Percentiles rank a stretch among this genome's conserved stretches.
Conservation (phyloP, 495 filamentous ascomycete species). For the Penicillium simplicissimum region DNA sequence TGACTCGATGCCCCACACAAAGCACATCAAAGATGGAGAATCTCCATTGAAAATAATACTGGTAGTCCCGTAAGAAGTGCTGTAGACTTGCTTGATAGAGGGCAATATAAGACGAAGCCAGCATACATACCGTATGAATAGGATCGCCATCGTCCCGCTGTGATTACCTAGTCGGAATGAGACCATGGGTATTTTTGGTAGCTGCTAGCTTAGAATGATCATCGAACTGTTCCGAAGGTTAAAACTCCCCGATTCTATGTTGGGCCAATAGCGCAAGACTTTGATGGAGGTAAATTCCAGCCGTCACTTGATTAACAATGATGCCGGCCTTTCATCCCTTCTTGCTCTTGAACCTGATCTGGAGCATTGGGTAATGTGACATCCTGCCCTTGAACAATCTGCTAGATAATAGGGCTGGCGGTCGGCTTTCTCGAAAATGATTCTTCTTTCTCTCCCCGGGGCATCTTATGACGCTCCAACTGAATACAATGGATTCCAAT, state of each 20-base stretch:
- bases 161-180: constrained; percentile 2
- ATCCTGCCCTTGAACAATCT: neutral
- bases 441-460: neutral
- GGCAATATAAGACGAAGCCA: neutral
- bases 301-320: constrained; percentile 15
- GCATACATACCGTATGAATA: too few relatives aligned
- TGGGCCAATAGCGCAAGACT: neutral
- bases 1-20: constrained; percentile 21
- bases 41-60: neutral
- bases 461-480: neutral
- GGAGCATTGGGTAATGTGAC: constrained; percentile 16
- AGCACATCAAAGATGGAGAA: constrained; percentile 19
- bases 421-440: neutral
- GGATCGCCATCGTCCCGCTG: constrained; percentile 10
- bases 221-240: neutral
- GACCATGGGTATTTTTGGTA: neutral
- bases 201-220: neutral
- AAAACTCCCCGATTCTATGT: neutral
- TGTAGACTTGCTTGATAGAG: neutral
- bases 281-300: constrained; percentile 12
- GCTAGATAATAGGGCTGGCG: neutral
- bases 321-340: constrained; percentile 3
- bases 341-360: constrained; percentile 7
- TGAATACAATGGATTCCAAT: neutral
- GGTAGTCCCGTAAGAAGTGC: neutral